Evolutionary conservation across 805 yeast species (phyloP).

Genomic region (Pichia manshurica): DNA sequence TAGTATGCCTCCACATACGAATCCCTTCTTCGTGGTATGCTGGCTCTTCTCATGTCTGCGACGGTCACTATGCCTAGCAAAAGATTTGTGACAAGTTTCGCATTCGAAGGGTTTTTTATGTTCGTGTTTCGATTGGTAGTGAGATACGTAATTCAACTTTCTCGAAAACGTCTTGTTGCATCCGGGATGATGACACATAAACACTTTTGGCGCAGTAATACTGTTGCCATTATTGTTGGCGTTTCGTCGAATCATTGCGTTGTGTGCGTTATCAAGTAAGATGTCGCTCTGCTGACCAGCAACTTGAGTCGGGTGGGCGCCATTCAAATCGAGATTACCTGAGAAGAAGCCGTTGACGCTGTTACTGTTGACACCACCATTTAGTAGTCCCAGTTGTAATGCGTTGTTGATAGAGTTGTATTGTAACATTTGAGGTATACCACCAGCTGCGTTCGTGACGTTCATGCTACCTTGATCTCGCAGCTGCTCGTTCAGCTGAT

Average conservation of each 20-base stretch:
- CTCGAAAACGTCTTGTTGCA: constrained; percentile 31
- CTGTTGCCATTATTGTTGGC: not conserved
- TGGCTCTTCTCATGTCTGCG: constrained; percentile 32
- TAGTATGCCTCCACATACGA: constrained; percentile 27
- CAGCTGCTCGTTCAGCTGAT: no score
- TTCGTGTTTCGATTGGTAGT: constrained; percentile 30
- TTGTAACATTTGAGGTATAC: not conserved
- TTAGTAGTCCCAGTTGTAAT: not conserved
- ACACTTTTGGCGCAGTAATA: constrained; percentile 13
- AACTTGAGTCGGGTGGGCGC: not conserved
- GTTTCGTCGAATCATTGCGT: no score
- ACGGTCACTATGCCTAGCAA: constrained; percentile 33
- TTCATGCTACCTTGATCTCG: not conserved
- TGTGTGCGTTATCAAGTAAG: not conserved
- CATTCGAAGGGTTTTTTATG: constrained; percentile 31
- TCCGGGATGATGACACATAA: constrained; percentile 23
- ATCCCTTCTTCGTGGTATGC: constrained; percentile 23
- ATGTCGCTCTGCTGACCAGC: constrained; percentile 3
- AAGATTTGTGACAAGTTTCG: constrained; percentile 24
- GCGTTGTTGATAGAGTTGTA: not conserved
- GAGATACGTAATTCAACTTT: constrained; percentile 31
- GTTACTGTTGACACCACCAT: not conserved
- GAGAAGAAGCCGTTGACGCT: not conserved
- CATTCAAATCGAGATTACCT: not conserved
- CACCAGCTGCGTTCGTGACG: not conserved